A percentile compares a stretch with the other conserved stretches of the same genome.
Conservation (phyloP, 140 eudicot species). For the Senecio squalidus region DNA sequence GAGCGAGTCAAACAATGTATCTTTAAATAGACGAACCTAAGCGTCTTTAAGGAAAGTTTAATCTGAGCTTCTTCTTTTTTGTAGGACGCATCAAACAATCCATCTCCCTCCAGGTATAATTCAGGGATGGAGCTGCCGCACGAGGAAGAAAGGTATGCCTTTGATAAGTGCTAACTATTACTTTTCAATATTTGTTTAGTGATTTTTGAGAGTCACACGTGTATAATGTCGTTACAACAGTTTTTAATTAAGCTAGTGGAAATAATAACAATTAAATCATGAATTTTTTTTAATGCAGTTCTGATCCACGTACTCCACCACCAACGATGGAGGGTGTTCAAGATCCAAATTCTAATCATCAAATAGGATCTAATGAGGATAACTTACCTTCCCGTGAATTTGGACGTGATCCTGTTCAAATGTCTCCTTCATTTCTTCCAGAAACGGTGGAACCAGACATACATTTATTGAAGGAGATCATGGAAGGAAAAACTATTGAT, state of each 20-base stretch:
- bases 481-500: conserved; percentile 15
- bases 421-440: conserved; percentile 18
- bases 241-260: neutral
- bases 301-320: conserved; percentile 27
- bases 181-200: neutral
- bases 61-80: neutral
- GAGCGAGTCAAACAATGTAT: too few relatives aligned
- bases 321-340: conserved; percentile 8
- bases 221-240: neutral
- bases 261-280: too few relatives aligned
- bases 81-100: conserved; percentile 35
- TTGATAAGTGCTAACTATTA: neutral
- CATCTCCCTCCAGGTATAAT: conserved; percentile 20
- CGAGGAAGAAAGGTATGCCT: conserved; percentile 54
- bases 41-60: neutral
- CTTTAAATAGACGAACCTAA: neutral
- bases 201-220: neutral
- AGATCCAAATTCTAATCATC: conserved; percentile 37
- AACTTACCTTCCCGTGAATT: conserved; percentile 31
- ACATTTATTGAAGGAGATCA: conserved; percentile 24
- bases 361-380: conserved; percentile 17
- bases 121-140: conserved; percentile 29
- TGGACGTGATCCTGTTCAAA: conserved; percentile 39
- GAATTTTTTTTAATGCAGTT: conserved; percentile 45
- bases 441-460: conserved; percentile 49